A percentile compares a stretch with the other conserved stretches of the same genome.
Conservation (phyloP, 2,329 filamentous ascomycete genomes). For the Fusarium scirpi region DNA sequence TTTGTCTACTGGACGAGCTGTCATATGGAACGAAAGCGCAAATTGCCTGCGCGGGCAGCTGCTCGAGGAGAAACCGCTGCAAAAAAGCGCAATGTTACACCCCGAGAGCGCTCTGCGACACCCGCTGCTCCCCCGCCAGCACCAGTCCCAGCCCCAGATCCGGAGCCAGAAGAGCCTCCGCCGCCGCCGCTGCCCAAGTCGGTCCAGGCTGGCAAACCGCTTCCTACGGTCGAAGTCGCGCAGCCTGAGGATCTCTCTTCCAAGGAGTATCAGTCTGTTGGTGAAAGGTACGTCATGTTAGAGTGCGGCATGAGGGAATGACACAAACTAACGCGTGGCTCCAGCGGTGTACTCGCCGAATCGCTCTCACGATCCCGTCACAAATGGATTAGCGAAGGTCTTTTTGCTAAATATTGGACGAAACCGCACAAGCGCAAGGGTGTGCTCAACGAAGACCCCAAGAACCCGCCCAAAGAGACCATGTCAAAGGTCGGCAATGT, state of each 20-base stretch:
- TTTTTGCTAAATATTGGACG: conserved; percentile 83
- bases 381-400: conserved; percentile 77
- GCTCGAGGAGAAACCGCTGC: conserved; percentile 69
- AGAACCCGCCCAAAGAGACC: conserved; percentile 76
- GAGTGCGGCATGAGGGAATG: neutral
- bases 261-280: conserved; percentile 78
- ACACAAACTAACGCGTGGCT: conserved; percentile 40
- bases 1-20: conserved; percentile 24
- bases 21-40: conserved; percentile 74
- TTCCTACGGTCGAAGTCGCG: conserved; percentile 76
- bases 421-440: conserved; percentile 78
- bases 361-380: conserved; percentile 79
- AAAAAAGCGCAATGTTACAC: conserved; percentile 70
- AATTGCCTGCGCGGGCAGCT: conserved; percentile 71
- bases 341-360: conserved; percentile 78
- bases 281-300: conserved; percentile 69
- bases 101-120: conserved; percentile 65
- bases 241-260: conserved; percentile 72
- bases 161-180: conserved; percentile 49
- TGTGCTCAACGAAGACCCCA: conserved; percentile 70
- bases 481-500: conserved; percentile 80
- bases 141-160: conserved; percentile 41
- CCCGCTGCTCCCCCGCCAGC: conserved; percentile 56
- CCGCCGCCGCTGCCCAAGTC: conserved; percentile 69
- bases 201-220: conserved; percentile 72